Evolutionary conservation across 208 protist species (phyloP), one percentile per base, ranked within the genome.

Genomic region (Leishmania martiniquensis): DNA sequence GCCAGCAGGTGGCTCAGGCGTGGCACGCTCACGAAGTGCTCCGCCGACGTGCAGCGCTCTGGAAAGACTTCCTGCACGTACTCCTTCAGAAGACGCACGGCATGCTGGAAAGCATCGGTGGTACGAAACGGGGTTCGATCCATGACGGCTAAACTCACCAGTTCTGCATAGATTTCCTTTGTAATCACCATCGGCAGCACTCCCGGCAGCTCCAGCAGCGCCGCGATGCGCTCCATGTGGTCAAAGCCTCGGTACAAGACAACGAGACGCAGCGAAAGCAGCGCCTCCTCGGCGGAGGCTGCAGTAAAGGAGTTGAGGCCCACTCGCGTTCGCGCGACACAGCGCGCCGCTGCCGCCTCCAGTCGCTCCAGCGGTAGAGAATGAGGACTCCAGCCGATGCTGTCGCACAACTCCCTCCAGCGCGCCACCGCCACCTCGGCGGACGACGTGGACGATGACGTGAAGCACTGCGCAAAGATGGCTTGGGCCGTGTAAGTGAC

Each of bases 81-180:
- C 72, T 77, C 83, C 3, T 51, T 39, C 54, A 88, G 75, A 54
- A 83, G 66, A 29, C 55, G 57, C 65, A 83, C 49, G 1, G 79
- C 79, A 42, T 83, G 79, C 17, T 78, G 72, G 10, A 83, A 59
- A 29, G 79, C 79, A 29, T 75, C 66, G 52, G 66, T 73, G 45
- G 72, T 83, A 72, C 60, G 66, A 39, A 76, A 78, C 39, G 93
- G 82, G 32, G 80, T 45, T 22, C 89, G 66, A 71, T 96, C 92
- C 70, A 92, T 76, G 70, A 96, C 92, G 3, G 90, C 92, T 32
- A 90, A 83, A 60, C 92, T 94, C 45, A 94, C 80, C 9, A 92
- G 80, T 62, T 89, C 80, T 17, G 88, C 92, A 77, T 93, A 96
- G 66, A 86, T 75, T 20, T 79, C 71, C 60, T 93, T 86, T 7